These are phyloP conservation scores for Cairneyella variabilis DNA, from an alignment of 495 filamentous ascomycete species.

Conservation along the genomic window DNA sequence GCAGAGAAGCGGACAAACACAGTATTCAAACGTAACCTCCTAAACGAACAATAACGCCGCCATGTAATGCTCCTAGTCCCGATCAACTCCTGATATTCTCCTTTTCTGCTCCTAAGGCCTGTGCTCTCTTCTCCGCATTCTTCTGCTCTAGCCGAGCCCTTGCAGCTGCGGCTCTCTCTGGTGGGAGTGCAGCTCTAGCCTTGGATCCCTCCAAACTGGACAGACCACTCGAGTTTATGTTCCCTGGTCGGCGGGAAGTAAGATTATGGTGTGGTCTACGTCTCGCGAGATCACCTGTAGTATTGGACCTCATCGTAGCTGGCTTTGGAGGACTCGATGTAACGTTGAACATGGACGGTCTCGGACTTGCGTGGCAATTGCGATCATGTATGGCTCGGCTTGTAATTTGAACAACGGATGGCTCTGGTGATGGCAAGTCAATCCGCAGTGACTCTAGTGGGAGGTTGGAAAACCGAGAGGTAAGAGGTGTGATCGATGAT, in stretches of 20 bases:
- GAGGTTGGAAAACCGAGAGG: slow-evolving; percentile 11
- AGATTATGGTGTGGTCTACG: slow-evolving; percentile 24
- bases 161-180: slow-evolving; percentile 59
- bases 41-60: no score
- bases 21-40: background rate
- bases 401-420: slow-evolving; percentile 5
- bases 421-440: slow-evolving; percentile 20
- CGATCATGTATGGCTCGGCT: slow-evolving; percentile 10
- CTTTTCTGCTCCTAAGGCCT: slow-evolving; percentile 12
- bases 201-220: slow-evolving; percentile 28
- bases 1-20: background rate
- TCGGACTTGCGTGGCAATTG: slow-evolving; percentile 16
- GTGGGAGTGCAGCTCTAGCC: slow-evolving; percentile 45
- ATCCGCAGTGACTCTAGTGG: slow-evolving; percentile 6
- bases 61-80: no score
- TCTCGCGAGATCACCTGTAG: slow-evolving; percentile 32
- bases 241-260: slow-evolving; percentile 28
- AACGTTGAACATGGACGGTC: slow-evolving; percentile 27
- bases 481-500: slow-evolving; percentile 4
- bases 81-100: no score
- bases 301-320: slow-evolving; percentile 27
- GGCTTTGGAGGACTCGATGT: slow-evolving; percentile 24
- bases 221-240: slow-evolving; percentile 22
- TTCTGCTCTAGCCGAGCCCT: slow-evolving; percentile 57
- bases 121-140: slow-evolving; percentile 35